Base-by-base conservation (phyloP, 2,329 filamentous ascomycete genomes). In the Monilinia aucupariae region DNA sequence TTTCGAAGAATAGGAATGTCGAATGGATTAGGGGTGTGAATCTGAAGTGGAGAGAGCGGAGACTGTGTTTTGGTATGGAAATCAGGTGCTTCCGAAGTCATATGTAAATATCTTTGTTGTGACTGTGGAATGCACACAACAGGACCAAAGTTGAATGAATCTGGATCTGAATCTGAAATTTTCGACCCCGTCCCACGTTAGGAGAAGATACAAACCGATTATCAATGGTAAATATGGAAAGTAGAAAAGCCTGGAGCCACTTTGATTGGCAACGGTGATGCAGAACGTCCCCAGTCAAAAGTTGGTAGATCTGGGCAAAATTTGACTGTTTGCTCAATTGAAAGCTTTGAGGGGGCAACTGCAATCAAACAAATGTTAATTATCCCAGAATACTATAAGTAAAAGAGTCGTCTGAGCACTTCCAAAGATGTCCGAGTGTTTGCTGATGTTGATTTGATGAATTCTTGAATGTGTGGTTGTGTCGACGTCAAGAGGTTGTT, bases 1-100 rank as follows among this genome's bases (percentile, higher is more conserved):
- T 87, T 85, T 73, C 86, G 82, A 71, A 90, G 79, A 61, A 90
- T 82, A 64, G 87, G 85, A 64, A 90, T 88, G 69, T 85, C 87
- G 69, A 85, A 81, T 60, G 86, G 85, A 75, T 87, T 83, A 68
- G 86, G 82, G 68, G 86, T 79, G 75, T 89, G 85, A 70, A 89
- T 76, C 68, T 87, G 87, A 70, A 86, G 85, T 72, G 88, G 88
- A 73, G 86, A 89, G 72, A 88, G 84, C 67, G 88, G 87, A 72
- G 85, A 88, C 72, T 88, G 77, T 68, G 82, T 82, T 74, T 85
- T 82, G 76, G 85, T 84, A 73, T 82, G 83, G 74, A 85, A 84
- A 74, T 87, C 82, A 71, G 77, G 77, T 72, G 81, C 76, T 74
- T 82, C 79, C 22, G 54, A 59, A 63, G 54, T 60, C 61, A 63